Percentiles rank a stretch among this genome's conserved stretches.
These are phyloP conservation scores for Lepraria neglecta DNA, from an alignment of 495 filamentous ascomycete genomes.

Conservation along the genomic window DNA sequence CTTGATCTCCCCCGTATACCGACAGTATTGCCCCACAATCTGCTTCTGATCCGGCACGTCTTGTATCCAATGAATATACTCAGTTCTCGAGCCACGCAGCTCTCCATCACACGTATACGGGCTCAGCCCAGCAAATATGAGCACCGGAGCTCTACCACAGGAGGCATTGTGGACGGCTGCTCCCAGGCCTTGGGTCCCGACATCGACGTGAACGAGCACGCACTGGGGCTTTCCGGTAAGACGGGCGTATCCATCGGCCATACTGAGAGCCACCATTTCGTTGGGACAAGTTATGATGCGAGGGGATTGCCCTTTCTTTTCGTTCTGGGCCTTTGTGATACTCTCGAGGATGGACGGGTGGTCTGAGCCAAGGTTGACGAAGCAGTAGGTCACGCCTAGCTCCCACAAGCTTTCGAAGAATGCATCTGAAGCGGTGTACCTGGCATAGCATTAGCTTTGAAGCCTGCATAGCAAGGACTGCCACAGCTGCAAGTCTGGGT, in stretches of 20 bases:
- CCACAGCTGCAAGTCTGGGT: too few relatives aligned
- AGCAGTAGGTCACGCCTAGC: conserved; percentile 42
- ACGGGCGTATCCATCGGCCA: conserved; percentile 92
- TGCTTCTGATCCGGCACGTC: conserved; percentile 92
- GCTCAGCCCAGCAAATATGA: conserved; percentile 86
- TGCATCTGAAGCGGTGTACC: conserved; percentile 10
- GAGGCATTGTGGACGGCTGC: conserved; percentile 90
- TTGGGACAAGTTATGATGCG: conserved; percentile 90
- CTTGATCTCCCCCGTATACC: conserved; percentile 88
- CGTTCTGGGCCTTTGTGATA: conserved; percentile 81
- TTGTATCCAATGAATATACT: conserved; percentile 98
- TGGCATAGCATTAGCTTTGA: conserved; percentile 1
- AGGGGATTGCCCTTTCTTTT: conserved; percentile 63
- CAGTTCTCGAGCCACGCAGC: conserved; percentile 77
- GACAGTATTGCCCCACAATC: conserved; percentile 87
- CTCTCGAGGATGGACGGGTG: conserved; percentile 91
- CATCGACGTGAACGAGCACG: conserved; percentile 94
- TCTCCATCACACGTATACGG: conserved; percentile 91
- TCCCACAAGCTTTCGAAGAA: conserved; percentile 1
- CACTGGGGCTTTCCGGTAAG: conserved; percentile 79
- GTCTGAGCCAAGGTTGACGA: conserved; percentile 93
- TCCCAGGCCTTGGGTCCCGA: conserved; percentile 86
- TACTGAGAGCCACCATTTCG: conserved; percentile 97
- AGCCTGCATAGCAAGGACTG: too few relatives aligned
- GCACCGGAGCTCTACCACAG: conserved; percentile 75